These are phyloP conservation scores for Umbilicus rupestris DNA, from an alignment of 164 flowering plant species.

Conservation along the genomic window DNA sequence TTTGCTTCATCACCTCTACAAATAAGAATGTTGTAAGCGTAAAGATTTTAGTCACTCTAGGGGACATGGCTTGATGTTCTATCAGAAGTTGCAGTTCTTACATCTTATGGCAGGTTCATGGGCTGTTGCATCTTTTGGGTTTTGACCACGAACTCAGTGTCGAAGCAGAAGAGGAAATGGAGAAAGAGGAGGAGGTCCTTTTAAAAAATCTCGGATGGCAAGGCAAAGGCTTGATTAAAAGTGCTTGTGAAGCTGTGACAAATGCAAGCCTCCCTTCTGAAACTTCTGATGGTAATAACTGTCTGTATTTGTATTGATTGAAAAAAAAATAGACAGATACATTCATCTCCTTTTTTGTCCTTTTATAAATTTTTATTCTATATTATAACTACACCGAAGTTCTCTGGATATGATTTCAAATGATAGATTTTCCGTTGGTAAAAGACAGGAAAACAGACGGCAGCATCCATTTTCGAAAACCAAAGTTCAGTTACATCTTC, in stretches of 20 bases:
- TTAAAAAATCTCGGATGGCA: constrained; percentile 80
- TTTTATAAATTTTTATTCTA: background rate
- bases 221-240: constrained; percentile 83
- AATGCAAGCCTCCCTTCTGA: constrained; percentile 27
- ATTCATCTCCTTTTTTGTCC: constrained; percentile 5
- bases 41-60: too few relatives aligned
- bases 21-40: too few relatives aligned
- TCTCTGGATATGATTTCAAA: background rate
- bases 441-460: constrained; percentile 83
- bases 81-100: background rate
- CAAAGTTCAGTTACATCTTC: constrained; percentile 79
- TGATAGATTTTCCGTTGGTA: constrained; percentile 13
- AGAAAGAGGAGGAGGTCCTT: constrained; percentile 71
- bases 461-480: constrained; percentile 71
- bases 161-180: constrained; percentile 90
- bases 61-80: background rate
- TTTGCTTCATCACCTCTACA: too few relatives aligned
- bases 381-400: background rate
- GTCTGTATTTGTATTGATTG: background rate
- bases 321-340: background rate
- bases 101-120: constrained; percentile 64
- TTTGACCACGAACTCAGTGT: constrained; percentile 95
- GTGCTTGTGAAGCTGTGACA: constrained; percentile 51
- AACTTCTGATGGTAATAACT: constrained; percentile 43
- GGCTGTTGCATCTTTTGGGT: constrained; percentile 83